A percentile compares a stretch with the other conserved stretches of the same genome.
Conservation (phyloP, 805 yeast genomes). For the Candida xyloterini region DNA sequence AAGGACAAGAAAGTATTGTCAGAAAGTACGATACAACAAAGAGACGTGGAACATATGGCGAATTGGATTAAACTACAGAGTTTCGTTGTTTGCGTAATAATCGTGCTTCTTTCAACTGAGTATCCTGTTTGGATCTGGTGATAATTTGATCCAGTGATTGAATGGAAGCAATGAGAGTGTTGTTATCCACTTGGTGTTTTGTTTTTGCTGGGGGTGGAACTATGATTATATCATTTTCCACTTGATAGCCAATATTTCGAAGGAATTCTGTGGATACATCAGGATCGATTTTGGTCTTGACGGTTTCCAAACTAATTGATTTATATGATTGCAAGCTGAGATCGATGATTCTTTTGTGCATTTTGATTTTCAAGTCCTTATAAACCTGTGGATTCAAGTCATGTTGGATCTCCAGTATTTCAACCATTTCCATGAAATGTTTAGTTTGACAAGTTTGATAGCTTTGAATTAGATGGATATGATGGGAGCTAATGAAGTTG, state of each 20-base stretch:
- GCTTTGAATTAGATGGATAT: constrained; percentile 14
- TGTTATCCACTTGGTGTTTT: neutral
- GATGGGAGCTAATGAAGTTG: constrained; percentile 5
- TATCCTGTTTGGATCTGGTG: neutral
- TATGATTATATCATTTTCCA: constrained; percentile 3
- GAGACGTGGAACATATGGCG: constrained; percentile 40
- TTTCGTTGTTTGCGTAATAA: neutral
- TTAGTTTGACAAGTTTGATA: constrained; percentile 14
- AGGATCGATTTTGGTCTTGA: constrained; percentile 1
- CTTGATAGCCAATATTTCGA: constrained; percentile 7
- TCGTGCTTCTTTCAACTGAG: constrained; percentile 5
- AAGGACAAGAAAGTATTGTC: constrained; percentile 86
- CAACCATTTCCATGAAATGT: constrained; percentile 12
- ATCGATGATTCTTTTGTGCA: constrained; percentile 11
- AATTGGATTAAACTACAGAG: constrained; percentile 21
- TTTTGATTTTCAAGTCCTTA: constrained; percentile 6
- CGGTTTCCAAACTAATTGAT: constrained; percentile 1
- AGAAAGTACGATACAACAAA: constrained; percentile 95
- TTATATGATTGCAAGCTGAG: neutral
- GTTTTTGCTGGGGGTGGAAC: neutral
- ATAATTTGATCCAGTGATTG: constrained; percentile 3
- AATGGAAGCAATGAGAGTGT: constrained; percentile 4
- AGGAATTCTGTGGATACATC: constrained; percentile 11
- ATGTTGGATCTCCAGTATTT: neutral
- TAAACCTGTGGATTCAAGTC: constrained; percentile 9